Evolutionary conservation across 768 basidiomycete species (phyloP), one percentile per base, ranked within the genome.

Genomic region (Podaxis rugospora): DNA sequence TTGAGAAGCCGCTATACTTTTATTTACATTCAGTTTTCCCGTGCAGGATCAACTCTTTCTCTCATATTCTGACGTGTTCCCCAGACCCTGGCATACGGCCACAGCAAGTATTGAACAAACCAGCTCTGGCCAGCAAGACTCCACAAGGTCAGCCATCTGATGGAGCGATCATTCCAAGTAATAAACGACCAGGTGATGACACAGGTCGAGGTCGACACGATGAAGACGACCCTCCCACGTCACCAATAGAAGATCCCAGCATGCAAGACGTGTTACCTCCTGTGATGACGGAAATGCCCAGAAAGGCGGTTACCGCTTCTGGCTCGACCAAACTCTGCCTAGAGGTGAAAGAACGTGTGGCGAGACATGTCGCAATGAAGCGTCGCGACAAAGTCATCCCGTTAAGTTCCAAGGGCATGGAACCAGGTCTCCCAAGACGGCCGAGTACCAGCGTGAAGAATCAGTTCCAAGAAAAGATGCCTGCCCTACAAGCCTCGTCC

Each of bases 281-380:
- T 16, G 23, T 39, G 32, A 18, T 57, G 3, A 46, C 56, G 46
- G 51, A 61, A 35, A 56, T 51, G 21, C 62, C 56, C 32, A 64
- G 58, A 37, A 62, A 42, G 50, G 64, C 62, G 28, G 25, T 55
- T 40, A 18, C 71, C 14, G 55, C 63, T 55, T 63, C 67, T 40
- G 67, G 63, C 44, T 66, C 75, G 3, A 76, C 72, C 55, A 63
- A 65, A 40, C 64, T 76, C 37, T 70, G 71, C 53, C 55, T 75
- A 27, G 70, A 75, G 64, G 67, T 77, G 47, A 69, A 74, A 59
- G 65, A 72, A 57, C 72, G 74, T 16, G 71, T 78, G 40, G 73
- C 76, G 16, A 68, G 70, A 46, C 72, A 76, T 46, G 49, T 66
- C 7, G 64, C 66, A 18, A 62, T 65, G 40, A 74, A 70, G 57